Evolutionary conservation across 345 rosid genomes (phyloP).

Genomic region (Dipteronia dyeriana): DNA sequence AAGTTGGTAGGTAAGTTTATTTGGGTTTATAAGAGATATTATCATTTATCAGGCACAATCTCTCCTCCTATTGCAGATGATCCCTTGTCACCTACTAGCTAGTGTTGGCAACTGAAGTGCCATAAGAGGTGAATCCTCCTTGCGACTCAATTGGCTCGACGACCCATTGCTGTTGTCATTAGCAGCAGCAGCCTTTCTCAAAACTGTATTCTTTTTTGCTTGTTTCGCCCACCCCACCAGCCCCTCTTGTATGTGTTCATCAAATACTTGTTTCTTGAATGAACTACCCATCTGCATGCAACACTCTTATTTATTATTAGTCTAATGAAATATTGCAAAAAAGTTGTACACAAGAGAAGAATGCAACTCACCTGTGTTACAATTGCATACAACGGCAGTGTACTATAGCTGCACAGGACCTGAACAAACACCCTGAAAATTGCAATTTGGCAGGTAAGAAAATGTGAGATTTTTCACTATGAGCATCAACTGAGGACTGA

Average conservation of each 20-base stretch:
- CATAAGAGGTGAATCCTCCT: slow-evolving; percentile 19
- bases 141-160: slow-evolving; percentile 12
- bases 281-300: slow-evolving; percentile 81
- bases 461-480: background rate
- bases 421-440: slow-evolving; percentile 17
- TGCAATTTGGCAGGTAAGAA: background rate
- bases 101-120: slow-evolving; percentile 20
- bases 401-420: slow-evolving; percentile 20
- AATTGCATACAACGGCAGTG: slow-evolving; percentile 17
- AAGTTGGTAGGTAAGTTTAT: background rate
- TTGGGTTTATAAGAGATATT: background rate
- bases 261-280: slow-evolving; percentile 70
- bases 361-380: slow-evolving; percentile 13
- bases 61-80: slow-evolving; percentile 15
- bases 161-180: slow-evolving; percentile 33
- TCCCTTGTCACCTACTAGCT: background rate
- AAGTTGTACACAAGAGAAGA: too few species aligned
- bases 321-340: too few species aligned
- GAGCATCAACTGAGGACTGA: background rate
- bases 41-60: background rate
- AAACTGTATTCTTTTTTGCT: slow-evolving; percentile 51
- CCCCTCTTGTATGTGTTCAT: slow-evolving; percentile 63
- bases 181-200: slow-evolving; percentile 45
- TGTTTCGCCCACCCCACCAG: slow-evolving; percentile 71
- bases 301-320: too few species aligned